These are phyloP conservation scores for Pestalotiopsis sp. DNA, from an alignment of 2,329 filamentous ascomycete species.

Conservation along the genomic window DNA sequence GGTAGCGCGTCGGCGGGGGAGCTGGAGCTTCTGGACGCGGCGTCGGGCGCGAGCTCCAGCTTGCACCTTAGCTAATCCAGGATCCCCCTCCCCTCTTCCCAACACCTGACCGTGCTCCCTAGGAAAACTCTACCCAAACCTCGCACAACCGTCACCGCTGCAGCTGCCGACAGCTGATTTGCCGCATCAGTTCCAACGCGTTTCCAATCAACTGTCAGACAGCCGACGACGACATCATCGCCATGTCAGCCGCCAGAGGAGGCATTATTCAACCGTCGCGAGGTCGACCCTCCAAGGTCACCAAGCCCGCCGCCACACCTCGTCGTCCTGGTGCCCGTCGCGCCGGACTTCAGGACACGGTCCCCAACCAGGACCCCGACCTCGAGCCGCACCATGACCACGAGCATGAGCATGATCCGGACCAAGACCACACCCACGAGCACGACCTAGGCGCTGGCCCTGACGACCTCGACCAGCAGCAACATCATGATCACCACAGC, in stretches of 20 bases:
- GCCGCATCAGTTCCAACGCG: constrained; percentile 12
- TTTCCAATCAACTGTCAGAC: constrained; percentile 12
- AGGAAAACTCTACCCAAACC: constrained; percentile 7
- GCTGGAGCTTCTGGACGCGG: neutral
- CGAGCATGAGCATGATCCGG: constrained; percentile 3
- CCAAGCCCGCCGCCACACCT: constrained; percentile 16
- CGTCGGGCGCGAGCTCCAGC: neutral
- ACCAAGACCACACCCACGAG: constrained; percentile 14
- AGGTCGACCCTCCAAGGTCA: constrained; percentile 17
- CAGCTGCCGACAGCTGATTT: constrained; percentile 15
- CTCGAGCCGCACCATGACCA: constrained; percentile 15
- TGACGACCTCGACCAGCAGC: constrained; percentile 9
- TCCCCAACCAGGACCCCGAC: constrained; percentile 18
- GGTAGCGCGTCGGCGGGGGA: neutral
- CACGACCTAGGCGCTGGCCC: constrained; percentile 10
- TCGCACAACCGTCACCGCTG: constrained; percentile 9
- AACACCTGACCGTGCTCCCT: neutral
- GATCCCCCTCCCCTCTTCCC: neutral
- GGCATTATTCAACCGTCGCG: constrained; percentile 16
- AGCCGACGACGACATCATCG: constrained; percentile 13
- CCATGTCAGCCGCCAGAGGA: constrained; percentile 13
- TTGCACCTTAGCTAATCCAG: neutral
- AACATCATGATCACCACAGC: constrained; percentile 10
- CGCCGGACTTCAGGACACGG: constrained; percentile 12
- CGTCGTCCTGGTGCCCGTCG: constrained; percentile 16